These are phyloP conservation scores for Eragrostis curvula DNA, from an alignment of 176 grass and related monocot genomes.

Conservation along the genomic window DNA sequence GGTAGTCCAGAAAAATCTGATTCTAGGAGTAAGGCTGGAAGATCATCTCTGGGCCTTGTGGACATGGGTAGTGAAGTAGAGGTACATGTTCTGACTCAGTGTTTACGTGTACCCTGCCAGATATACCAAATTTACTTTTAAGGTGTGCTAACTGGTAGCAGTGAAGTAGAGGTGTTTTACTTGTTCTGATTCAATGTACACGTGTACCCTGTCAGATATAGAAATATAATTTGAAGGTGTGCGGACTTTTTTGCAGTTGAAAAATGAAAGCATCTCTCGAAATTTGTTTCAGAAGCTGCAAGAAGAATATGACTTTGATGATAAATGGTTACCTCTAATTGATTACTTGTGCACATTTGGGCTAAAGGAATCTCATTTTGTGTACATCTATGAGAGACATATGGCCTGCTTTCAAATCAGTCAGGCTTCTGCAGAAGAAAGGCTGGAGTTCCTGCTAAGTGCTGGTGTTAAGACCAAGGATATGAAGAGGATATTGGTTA, in stretches of 20 bases:
- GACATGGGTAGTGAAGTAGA: slow-evolving; percentile 60
- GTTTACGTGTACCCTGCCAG: slow-evolving; percentile 28
- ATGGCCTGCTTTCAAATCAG: slow-evolving; percentile 88
- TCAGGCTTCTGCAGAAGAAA: slow-evolving; percentile 79
- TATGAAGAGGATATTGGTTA: slow-evolving; percentile 83
- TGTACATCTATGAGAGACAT: slow-evolving; percentile 82
- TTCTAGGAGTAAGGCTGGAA: slow-evolving; percentile 36
- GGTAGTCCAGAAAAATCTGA: slow-evolving; percentile 25
- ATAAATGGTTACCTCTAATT: slow-evolving; percentile 83
- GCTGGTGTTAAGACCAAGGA: slow-evolving; percentile 88
- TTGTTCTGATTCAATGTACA: too few species aligned
- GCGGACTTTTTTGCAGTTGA: slow-evolving; percentile 60
- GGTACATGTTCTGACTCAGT: slow-evolving; percentile 50
- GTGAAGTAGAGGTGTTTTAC: too few species aligned
- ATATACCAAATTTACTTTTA: background rate
- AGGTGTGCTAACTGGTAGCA: too few species aligned
- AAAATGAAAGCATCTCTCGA: slow-evolving; percentile 68
- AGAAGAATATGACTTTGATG: slow-evolving; percentile 88
- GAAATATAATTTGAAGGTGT: background rate
- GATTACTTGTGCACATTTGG: slow-evolving; percentile 95
- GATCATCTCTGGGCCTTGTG: slow-evolving; percentile 33
- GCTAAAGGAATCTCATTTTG: slow-evolving; percentile 85
- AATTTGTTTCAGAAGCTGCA: slow-evolving; percentile 73
- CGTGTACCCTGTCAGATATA: too few species aligned
- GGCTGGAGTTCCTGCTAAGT: slow-evolving; percentile 72